These are phyloP conservation scores for Eutrema japonicum DNA, from an alignment of 345 rosid species.

Conservation along the genomic window DNA sequence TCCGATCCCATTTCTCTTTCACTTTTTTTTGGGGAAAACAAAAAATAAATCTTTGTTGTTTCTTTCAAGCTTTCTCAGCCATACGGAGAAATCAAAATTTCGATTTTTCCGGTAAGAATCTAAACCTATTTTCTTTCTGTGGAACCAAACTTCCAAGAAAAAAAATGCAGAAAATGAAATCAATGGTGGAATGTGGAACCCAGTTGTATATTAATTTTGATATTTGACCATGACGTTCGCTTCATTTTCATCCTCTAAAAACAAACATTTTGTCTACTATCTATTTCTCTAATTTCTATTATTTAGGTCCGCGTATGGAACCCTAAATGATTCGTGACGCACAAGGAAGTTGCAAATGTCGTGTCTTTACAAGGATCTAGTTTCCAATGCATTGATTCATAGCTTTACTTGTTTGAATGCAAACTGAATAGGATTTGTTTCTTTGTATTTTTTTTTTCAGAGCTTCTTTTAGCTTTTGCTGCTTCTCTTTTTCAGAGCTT, in stretches of 20 bases:
- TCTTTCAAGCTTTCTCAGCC: conserved; percentile 1
- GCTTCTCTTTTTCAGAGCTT: not conserved
- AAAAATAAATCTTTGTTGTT: not conserved
- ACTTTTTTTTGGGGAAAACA: too few relatives aligned
- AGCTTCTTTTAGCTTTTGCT: not conserved
- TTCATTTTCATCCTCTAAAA: conserved; percentile 26
- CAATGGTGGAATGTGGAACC: conserved; percentile 30
- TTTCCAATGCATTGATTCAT: not conserved
- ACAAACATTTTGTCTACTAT: not conserved
- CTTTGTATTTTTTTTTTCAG: not conserved
- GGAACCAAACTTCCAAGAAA: not conserved
- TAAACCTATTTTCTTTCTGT: not conserved
- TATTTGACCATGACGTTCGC: conserved; percentile 13
- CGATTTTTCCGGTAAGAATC: conserved; percentile 9
- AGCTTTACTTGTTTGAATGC: too few relatives aligned
- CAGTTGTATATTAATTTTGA: not conserved
- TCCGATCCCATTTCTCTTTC: conserved; percentile 19
- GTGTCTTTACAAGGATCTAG: not conserved
- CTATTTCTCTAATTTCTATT: not conserved
- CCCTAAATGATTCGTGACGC: not conserved
- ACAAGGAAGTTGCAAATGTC: not conserved
- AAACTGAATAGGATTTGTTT: not conserved
- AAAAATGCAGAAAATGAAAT: not conserved
- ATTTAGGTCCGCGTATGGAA: not conserved
- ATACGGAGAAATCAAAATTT: conserved; percentile 6